Evolutionary conservation across 1,139 yeast genomes (phyloP), one percentile per base, ranked within the genome.

Genomic region (Suhomyces bolitotheri): DNA sequence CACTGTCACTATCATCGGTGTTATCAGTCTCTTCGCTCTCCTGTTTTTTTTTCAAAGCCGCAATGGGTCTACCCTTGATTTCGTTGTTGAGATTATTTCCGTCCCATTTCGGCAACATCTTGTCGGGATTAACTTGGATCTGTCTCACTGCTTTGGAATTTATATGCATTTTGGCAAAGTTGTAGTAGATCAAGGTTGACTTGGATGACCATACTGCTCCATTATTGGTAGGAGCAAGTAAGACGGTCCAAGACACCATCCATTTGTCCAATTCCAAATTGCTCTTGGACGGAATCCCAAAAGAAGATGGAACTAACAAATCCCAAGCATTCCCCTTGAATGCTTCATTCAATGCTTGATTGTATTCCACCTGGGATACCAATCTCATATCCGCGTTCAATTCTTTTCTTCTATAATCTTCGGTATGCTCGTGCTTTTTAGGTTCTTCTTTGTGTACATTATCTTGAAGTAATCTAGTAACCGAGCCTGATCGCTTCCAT

Each of bases 191-290:
- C 43, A 82, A 64, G 0, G 88, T 80, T 1, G 85, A 78, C 49
- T 82, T 82, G 0, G 84, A 74, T 3, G 85, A 78, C 89, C 89
- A 82, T 1, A 80, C 76, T 0, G 82, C 76, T 8, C 80, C 79
- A 33, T 70, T 70, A 39, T 67, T 71, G 26, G 76, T 72, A 0
- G 86, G 84, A 1, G 85, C 77, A 12, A 82, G 58, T 21, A 81
- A 56, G 7, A 82, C 86, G 0, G 89, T 80, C 89, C 89, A 82
- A 10, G 83, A 80, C 7, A 82, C 87, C 88, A 82, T 82, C 89
- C 89, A 82, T 53, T 76, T 80, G 49, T 82, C 88, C 28, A 82
- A 59, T 40, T 81, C 86, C 42, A 82, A 60, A 54, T 82, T 82
- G 13, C 80, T 73, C 46, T 76, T 77, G 44, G 84, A 80, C 0